Evolutionary conservation across 495 filamentous ascomycete genomes (phyloP).

Genomic region (Wilcoxina mikolae): DNA sequence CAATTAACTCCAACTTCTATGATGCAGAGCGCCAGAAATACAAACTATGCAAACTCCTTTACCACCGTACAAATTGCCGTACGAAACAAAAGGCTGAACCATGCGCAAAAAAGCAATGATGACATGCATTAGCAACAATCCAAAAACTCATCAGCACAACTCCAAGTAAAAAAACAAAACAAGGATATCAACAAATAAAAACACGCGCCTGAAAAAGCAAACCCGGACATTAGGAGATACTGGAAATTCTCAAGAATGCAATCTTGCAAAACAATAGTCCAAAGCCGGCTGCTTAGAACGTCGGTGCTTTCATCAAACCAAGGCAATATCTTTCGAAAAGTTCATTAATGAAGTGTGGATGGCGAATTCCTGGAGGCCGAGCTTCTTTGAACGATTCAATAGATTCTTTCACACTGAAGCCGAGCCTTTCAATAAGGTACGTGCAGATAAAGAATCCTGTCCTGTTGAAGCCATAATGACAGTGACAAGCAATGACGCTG

Average conservation of each 20-base stretch:
- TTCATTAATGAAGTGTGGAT: slow-evolving; percentile 77
- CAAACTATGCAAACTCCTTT: background rate
- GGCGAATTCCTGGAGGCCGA: slow-evolving; percentile 71
- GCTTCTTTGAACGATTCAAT: slow-evolving; percentile 62
- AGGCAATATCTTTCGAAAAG: slow-evolving; percentile 59
- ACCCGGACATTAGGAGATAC: background rate
- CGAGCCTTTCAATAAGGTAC: slow-evolving; percentile 71
- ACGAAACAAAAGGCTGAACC: background rate
- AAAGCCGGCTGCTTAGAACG: slow-evolving; percentile 14
- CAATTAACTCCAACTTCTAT: no score
- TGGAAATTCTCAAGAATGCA: no score
- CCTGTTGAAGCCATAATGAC: slow-evolving; percentile 88
- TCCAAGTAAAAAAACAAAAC: background rate
- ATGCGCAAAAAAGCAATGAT: background rate
- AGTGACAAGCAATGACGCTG: slow-evolving; percentile 64
- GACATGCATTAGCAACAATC: background rate
- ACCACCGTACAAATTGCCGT: background rate
- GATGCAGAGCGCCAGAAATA: slow-evolving; percentile 7
- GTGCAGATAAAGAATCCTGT: slow-evolving; percentile 84
- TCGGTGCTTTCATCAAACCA: slow-evolving; percentile 24
- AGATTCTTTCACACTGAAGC: slow-evolving; percentile 57
- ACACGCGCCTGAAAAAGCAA: background rate
- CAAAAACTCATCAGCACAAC: background rate
- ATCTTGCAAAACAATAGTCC: background rate
- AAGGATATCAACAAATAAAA: background rate